Base-by-base conservation (phyloP, 176 grass and related monocot genomes). In the Typha latifolia region DNA sequence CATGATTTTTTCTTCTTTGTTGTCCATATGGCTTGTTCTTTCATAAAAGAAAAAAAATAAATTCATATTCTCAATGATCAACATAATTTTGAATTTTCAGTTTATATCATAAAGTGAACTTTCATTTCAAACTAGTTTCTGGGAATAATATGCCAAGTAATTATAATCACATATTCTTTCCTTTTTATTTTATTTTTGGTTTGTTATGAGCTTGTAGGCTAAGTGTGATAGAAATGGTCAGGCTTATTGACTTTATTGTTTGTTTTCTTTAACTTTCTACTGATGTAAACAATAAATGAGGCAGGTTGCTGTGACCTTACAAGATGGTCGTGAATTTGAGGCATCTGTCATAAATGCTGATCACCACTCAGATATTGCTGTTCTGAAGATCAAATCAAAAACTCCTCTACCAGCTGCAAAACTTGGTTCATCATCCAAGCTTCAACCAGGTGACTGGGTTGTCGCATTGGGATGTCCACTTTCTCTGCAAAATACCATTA, bases 401-500 rank as follows among this genome's bases (percentile, higher is more conserved):
- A 91, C 78, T 67, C 80, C 88, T 72, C 80, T 96, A 70, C 93
- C 85, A 21, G 73, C 85, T 74, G 88, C 85, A 50, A 91, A 37
- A 64, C 59, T 96, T 69, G 93, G 93, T 32, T 86, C 72, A 4
- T 96, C 93, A 49, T 81, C 78, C 32, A 77, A 70, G 18, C 76
- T 96, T 72, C 76, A 67, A 72, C 78, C 81, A 68, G 89, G 89
- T 62, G 88, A 97, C 61, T 86, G 80, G 81, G 88, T 97, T 80
- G 68, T 92, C 63, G 69, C 93, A 69, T 63, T 97, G 18, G 93
- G 93, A 13, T 87, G 80, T 61, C 88, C 88, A 69, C 77, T 82
- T 62, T 82, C 78, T 76, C 82, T 97, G 74, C 82, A 89, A 71
- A 97, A 97, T 72, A 97, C 93, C 57, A 72, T 97, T 75, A 92